Conservation (phyloP, 352 stramenopile genomes). For the Phytophthora pinifolia region DNA sequence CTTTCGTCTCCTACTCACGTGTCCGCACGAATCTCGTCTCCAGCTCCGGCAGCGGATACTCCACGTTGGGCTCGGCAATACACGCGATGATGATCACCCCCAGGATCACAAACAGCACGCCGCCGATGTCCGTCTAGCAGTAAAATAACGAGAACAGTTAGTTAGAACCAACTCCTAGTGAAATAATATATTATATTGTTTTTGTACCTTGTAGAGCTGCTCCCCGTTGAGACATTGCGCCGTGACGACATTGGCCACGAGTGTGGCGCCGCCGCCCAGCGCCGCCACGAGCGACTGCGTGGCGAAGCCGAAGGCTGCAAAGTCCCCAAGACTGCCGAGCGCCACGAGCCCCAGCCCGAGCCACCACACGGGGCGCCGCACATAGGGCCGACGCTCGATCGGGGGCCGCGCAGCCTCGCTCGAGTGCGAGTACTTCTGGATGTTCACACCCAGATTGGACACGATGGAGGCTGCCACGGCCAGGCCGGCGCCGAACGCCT, state of each 20-base stretch:
- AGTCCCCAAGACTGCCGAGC: constrained; percentile 85
- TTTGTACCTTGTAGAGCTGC: constrained; percentile 55
- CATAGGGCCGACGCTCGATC: constrained; percentile 67
- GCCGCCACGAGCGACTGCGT: constrained; percentile 89
- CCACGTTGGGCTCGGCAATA: constrained; percentile 83
- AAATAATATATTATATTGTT: background rate
- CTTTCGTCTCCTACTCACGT: constrained; percentile 30
- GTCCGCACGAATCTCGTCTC: constrained; percentile 79
- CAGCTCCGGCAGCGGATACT: constrained; percentile 86
- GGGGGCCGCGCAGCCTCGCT: constrained; percentile 47
- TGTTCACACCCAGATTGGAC: constrained; percentile 90
- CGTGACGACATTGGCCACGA: constrained; percentile 88
- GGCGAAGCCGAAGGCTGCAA: constrained; percentile 88
- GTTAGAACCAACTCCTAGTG: constrained; percentile 1
- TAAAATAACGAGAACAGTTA: constrained; percentile 11
- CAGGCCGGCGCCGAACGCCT: constrained; percentile 81
- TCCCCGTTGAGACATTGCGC: constrained; percentile 87
- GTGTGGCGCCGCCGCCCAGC: constrained; percentile 80
- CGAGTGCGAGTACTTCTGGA: constrained; percentile 89
- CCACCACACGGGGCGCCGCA: constrained; percentile 89
- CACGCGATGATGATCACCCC: constrained; percentile 87
- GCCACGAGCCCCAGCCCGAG: constrained; percentile 77
- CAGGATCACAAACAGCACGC: constrained; percentile 85
- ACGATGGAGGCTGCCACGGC: constrained; percentile 79
- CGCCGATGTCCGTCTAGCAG: constrained; percentile 69